Evolutionary conservation across 805 yeast genomes (phyloP), one percentile per base, ranked within the genome.

Genomic region (Yamadazyma scolyti): DNA sequence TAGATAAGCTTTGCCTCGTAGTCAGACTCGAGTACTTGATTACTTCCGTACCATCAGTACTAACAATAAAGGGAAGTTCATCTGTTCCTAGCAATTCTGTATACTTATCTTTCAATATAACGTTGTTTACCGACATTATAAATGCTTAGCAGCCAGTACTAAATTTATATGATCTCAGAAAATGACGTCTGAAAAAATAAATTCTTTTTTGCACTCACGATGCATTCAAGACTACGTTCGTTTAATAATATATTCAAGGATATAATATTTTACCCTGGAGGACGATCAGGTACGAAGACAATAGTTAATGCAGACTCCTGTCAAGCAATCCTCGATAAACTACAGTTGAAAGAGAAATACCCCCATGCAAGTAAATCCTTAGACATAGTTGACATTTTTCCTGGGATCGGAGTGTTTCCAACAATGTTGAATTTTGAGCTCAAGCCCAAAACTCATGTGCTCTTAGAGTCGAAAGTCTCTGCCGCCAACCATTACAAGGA

Each of bases 341-440:
- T 82, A 16, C 55, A 67, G 25, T 51, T 73, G 35, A 58, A 62
- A 33, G 34, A 55, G 18, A 44, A 54, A 41, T 58, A 59, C 52
- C 47, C 60, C 30, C 43, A 65, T 50, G 43, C 58, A 11, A 48
- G 50, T n/a, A 55, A 53, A 15, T 18, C 30, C 5, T 58, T 71
- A 15, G 71, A 71, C 37, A 68, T 83, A 1, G 47, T 82, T 5
- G 89, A 82, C 40, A 60, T 76, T 8, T 76, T 77, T 41, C 63
- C 82, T 0, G 79, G 82, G 2, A 65, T 71, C 19, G 77, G 83
- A 4, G 58, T 78, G 2, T 74, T 81, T 44, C 71, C 89, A 0
- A 62, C 78, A 1, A 72, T 78, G 39, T 47, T 89, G n/a, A 68
- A 83, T 50, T 67, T 77, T 32, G 63, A 61, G 18, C 56, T 82